Evolutionary conservation across 768 basidiomycete species (phyloP).

Genomic region (Hysterangium stoloniferum): DNA sequence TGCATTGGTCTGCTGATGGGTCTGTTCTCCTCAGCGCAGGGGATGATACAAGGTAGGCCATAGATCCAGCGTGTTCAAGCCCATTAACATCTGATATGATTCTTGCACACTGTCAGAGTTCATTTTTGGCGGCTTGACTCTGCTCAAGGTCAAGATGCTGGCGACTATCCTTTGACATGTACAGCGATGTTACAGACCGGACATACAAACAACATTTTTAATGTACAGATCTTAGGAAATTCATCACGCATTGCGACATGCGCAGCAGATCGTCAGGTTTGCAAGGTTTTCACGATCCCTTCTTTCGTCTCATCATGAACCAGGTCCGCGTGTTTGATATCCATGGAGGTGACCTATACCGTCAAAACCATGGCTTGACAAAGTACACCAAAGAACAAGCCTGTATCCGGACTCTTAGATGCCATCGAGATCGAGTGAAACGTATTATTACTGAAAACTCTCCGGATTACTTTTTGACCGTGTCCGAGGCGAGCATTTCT

Average conservation of each 20-base stretch:
- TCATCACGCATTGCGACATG: constrained; percentile 63
- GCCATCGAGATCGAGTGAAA: constrained; percentile 70
- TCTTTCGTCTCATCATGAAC: constrained; percentile 47
- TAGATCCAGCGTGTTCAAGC: not conserved
- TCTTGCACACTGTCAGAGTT: constrained; percentile 37
- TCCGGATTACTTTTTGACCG: constrained; percentile 67
- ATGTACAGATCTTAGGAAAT: constrained; percentile 67
- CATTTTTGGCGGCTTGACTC: constrained; percentile 72
- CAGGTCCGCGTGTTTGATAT: constrained; percentile 78
- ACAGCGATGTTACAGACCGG: constrained; percentile 68
- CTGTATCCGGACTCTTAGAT: constrained; percentile 49
- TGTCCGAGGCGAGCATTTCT: constrained; percentile 53
- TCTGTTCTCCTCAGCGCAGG: constrained; percentile 61
- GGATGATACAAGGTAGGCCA: constrained; percentile 59
- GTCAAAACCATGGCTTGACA: constrained; percentile 35
- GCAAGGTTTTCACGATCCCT: constrained; percentile 9
- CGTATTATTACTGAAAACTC: constrained; percentile 73
- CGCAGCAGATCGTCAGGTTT: constrained; percentile 23
- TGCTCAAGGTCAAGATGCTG: constrained; percentile 28
- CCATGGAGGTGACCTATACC: constrained; percentile 30
- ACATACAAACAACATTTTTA: constrained; percentile 81
- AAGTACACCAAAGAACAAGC: constrained; percentile 38
- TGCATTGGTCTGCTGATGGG: constrained; percentile 65
- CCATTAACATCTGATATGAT: not conserved
- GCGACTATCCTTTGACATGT: constrained; percentile 59